Percentiles rank a stretch among this genome's conserved stretches.
These are phyloP conservation scores for Alternaria angustiovoidea DNA, from an alignment of 2,329 filamentous ascomycete genomes.

Conservation along the genomic window DNA sequence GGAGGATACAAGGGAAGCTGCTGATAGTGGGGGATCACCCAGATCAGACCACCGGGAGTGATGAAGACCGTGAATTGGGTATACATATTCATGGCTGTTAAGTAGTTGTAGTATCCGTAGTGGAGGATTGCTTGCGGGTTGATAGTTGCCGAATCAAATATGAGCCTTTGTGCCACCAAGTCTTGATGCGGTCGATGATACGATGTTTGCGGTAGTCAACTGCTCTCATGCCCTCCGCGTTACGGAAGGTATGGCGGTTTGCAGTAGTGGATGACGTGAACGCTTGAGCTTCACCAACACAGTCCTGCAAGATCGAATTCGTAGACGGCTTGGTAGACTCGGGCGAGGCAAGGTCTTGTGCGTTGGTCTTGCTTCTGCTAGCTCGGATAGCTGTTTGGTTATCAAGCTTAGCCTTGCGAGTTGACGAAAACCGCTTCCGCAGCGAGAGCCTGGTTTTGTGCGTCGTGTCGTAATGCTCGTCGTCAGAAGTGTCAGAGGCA, in stretches of 20 bases:
- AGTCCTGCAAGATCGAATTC: conserved; percentile 28
- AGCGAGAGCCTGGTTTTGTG: conserved; percentile 34
- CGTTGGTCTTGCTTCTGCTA: conserved; percentile 23
- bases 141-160: conserved; percentile 26
- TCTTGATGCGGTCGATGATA: conserved; percentile 30
- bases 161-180: conserved; percentile 34
- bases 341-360: conserved; percentile 23
- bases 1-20: neutral
- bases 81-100: neutral
- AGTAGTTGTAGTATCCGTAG: neutral
- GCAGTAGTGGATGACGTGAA: conserved; percentile 25
- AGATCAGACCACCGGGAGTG: neutral
- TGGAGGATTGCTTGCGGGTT: conserved; percentile 9
- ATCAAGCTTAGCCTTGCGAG: conserved; percentile 25
- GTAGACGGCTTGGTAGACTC: conserved; percentile 19
- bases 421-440: conserved; percentile 34
- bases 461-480: conserved; percentile 33
- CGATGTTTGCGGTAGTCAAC: conserved; percentile 30
- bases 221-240: conserved; percentile 36
- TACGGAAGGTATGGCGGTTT: conserved; percentile 36
- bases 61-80: neutral
- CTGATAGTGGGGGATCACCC: neutral
- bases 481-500: conserved; percentile 37
- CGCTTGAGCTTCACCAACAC: conserved; percentile 25
- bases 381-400: conserved; percentile 10